Base-by-base conservation (phyloP, 1,284 basidiomycete species). In the Cutaneotrichosporon mucoides region DNA sequence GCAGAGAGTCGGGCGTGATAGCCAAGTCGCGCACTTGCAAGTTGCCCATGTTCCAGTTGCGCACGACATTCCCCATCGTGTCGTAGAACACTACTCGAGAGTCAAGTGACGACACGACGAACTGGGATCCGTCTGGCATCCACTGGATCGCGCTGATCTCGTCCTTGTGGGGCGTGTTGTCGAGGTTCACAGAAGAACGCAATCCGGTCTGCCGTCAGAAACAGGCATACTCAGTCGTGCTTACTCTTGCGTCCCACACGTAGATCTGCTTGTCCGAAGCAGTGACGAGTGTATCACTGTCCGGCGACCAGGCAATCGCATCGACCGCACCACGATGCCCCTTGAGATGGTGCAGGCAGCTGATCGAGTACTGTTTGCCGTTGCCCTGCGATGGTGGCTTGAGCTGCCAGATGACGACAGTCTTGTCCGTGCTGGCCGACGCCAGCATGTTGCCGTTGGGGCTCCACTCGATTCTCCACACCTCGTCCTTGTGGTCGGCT, bases 401-500 rank as follows among this genome's bases (percentile, higher is more conserved):
- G 58, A 92, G 82, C 55, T 83, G 83, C 94, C 94, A 99, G 55
- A 98, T 88, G 63, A 96, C 89, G 7, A 90, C 92, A 2, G 83
- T 83, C 78, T 85, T 86, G 76, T 98, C 94, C 72, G 85, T 89
- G 60, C 94, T 89, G 40, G 88, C 90, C 63, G 88, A 93, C 12
- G 94, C 96, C 41, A 99, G 82, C 68, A 84, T 86, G 50, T 79
- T 79, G 4, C 96, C 95, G 72, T 88, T 86, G 68, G 92, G 90
- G 75, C 92, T 96, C 90, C 94, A 99, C 72, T 88, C 88, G 62
- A 98, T 79, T 69, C 89, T 86, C 94, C 95, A 99, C 10, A 99
- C 92, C 75, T 99, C 92, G 71, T 97, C 91, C 11, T 82, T 83
- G 76, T 99, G 95, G 37, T 88, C 89, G 44, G 86, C 83, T 49